Percentiles rank a stretch among this genome's conserved stretches.
Conservation (phyloP, 164 flowering plant species). For the Macadamia integrifolia region DNA sequence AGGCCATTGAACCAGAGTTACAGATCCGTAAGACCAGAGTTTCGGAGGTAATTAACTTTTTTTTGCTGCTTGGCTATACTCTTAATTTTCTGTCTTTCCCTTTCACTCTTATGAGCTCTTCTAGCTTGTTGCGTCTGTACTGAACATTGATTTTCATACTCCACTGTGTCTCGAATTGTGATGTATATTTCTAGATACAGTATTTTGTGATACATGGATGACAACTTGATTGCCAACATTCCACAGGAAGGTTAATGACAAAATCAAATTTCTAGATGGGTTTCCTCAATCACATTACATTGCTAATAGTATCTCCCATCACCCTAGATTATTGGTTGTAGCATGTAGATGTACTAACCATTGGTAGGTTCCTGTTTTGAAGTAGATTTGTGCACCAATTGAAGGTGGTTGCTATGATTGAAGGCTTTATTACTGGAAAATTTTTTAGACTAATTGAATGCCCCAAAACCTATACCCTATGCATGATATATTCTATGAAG, state of each 20-base stretch:
- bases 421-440: no score
- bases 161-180: not conserved
- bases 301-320: not conserved
- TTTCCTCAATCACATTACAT: not conserved
- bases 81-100: not conserved
- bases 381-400: no score
- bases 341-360: no score
- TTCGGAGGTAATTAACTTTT: conserved; percentile 43
- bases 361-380: no score
- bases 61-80: not conserved
- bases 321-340: not conserved
- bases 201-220: not conserved
- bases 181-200: not conserved
- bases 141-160: not conserved
- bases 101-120: not conserved
- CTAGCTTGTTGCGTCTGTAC: not conserved
- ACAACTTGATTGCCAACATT: not conserved
- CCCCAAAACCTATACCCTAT: no score
- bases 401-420: no score
- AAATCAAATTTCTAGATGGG: not conserved
- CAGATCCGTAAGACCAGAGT: conserved; percentile 56
- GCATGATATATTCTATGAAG: no score
- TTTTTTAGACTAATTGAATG: no score
- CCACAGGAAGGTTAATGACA: not conserved
- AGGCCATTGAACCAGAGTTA: conserved; percentile 45